Base-by-base conservation (phyloP, 257 asterid genomes). In the Petunia secreta region DNA sequence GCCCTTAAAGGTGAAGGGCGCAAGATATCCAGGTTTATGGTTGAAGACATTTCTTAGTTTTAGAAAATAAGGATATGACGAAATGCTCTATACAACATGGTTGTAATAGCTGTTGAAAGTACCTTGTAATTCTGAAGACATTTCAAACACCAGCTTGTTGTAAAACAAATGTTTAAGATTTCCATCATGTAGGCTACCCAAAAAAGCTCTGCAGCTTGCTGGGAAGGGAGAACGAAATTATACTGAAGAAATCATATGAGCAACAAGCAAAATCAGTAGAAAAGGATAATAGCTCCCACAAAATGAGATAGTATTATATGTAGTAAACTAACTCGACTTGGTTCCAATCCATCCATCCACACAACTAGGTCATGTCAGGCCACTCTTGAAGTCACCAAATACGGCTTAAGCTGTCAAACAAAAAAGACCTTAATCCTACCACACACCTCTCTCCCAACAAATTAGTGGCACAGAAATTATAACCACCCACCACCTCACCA, bases 381-480 rank as follows among this genome's bases (percentile, higher is more conserved):
- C 77, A 69, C 40, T 66, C 74, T 65, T 40, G 13, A 40, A 40
- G 36, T 40, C 74, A 15, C 25, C 53, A 65, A 65, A 40, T 55
- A 55, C 6, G 14, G 60, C 60, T 55, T 55, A 55, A 55, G 25
- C 25, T 55, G 6, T 55, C 60, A 55, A 55, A 55, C 60, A 55
- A 13, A 55, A 55, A 14, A 55, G 6, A 55, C 66, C 40, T 60
- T 34, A 34, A n/a, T 39, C 38, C 39, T 36, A 50, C 10, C 10
- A 6, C 4, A n/a, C n/a, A 9, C 4, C 36, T 8, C 53, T 59
- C 46, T 5, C 57, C 41, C 9, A 75, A 16, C 40, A 14, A 57
- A 69, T 54, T 41, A 79, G 73, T 36, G 36, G 63, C 39, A 39
- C 52, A 25, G 14, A 60, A 60, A 3, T 1, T 25, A 11, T 4